Percentiles rank a stretch among this genome's conserved stretches.
phyloP scores from a whole-genome alignment of 257 asterid species.

The Ilex asprella region DNA sequence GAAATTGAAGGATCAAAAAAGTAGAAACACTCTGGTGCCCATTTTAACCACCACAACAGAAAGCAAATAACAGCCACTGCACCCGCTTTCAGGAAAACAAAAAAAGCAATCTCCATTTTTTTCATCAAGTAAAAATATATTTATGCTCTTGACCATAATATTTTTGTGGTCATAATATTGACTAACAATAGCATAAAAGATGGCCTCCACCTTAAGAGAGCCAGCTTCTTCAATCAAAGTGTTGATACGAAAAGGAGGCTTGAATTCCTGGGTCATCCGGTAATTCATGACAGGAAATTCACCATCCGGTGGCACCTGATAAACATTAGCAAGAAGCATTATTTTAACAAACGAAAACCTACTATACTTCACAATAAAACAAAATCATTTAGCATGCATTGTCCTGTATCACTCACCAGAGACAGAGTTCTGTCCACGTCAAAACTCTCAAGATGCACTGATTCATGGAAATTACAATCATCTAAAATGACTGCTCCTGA shows the following conservation, averaged over 20 bases:
- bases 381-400: not conserved
- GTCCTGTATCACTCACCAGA: slow-evolving; percentile 50
- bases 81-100: no score
- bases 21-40: no score
- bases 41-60: no score
- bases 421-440: slow-evolving; percentile 87
- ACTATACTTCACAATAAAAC: not conserved
- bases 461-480: slow-evolving; percentile 99
- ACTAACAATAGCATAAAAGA: not conserved
- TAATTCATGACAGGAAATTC: slow-evolving; percentile 99
- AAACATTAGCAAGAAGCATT: slow-evolving; percentile 12
- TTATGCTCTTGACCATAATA: no score
- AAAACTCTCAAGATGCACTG: slow-evolving; percentile 92
- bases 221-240: slow-evolving; percentile 96
- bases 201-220: slow-evolving; percentile 54
- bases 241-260: slow-evolving; percentile 90
- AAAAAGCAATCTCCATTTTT: no score
- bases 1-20: no score
- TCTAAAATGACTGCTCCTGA: slow-evolving; percentile 87
- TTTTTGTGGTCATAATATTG: no score
- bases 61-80: no score
- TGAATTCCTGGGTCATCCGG: slow-evolving; percentile 98
- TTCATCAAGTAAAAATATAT: no score
- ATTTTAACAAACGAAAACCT: slow-evolving; percentile 3
- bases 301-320: slow-evolving; percentile 96